phyloP scores from a whole-genome alignment of 352 stramenopile genomes.

The Phytopythium kandeliae region DNA sequence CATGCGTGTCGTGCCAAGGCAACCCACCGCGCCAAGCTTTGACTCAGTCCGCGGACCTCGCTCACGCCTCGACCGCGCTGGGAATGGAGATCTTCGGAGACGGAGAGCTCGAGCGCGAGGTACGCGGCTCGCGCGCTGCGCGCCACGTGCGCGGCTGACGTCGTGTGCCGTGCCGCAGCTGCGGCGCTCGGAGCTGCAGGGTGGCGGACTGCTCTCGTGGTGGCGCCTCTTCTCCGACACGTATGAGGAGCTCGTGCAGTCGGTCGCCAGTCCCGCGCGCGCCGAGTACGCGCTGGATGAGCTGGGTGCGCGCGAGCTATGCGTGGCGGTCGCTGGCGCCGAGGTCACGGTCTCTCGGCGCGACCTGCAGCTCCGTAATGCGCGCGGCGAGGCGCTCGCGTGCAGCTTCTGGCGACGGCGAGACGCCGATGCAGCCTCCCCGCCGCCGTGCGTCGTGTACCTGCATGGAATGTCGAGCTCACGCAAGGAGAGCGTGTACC shows the following conservation, averaged over 20 bases:
- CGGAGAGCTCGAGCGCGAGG: conserved; percentile 71
- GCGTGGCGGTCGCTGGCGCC: conserved; percentile 5
- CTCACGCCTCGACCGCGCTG: neutral
- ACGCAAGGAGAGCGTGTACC: conserved; percentile 67
- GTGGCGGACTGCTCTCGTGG: conserved; percentile 45
- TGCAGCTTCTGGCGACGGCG: conserved; percentile 68
- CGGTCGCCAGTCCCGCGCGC: conserved; percentile 54
- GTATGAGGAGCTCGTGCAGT: conserved; percentile 73
- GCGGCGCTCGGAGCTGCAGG: conserved; percentile 47
- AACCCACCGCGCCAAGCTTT: no score
- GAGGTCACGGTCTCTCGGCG: conserved; percentile 51
- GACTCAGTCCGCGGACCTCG: no score
- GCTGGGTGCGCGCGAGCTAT: conserved; percentile 23
- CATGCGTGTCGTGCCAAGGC: no score
- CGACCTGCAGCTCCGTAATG: conserved; percentile 55
- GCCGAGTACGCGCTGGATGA: conserved; percentile 52
- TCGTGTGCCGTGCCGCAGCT: conserved; percentile 24
- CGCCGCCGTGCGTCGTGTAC: conserved; percentile 62
- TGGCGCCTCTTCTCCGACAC: conserved; percentile 69
- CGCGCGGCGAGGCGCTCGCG: conserved; percentile 38
- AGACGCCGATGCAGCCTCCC: conserved; percentile 4
- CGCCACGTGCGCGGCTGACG: no score
- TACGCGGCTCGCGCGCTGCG: conserved; percentile 12
- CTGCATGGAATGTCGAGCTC: conserved; percentile 79
- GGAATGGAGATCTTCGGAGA: conserved; percentile 80